Conservation (phyloP, 2,329 filamentous ascomycete genomes). For the Penicillium verrucosum region DNA sequence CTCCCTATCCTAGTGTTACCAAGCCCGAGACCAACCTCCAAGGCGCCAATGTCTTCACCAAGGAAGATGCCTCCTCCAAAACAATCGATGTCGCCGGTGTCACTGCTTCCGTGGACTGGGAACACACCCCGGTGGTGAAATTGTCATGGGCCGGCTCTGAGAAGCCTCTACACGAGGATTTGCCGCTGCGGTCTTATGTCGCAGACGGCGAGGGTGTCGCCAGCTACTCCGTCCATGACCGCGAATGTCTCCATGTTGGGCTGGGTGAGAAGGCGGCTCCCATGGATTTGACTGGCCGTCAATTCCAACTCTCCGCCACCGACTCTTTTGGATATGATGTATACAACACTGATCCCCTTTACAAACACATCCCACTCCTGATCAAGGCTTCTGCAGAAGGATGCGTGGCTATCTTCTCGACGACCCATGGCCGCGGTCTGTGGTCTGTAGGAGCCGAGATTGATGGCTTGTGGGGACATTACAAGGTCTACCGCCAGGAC, state of each 20-base stretch:
- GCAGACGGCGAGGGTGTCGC: conserved; percentile 60
- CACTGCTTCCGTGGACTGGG: conserved; percentile 59
- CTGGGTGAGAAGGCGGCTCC: conserved; percentile 70
- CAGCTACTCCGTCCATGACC: conserved; percentile 63
- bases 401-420: conserved; percentile 66
- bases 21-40: conserved; percentile 43
- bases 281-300: conserved; percentile 66
- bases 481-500: conserved; percentile 71
- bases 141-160: conserved; percentile 51
- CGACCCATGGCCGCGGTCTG: conserved; percentile 60
- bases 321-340: conserved; percentile 73
- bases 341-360: conserved; percentile 67
- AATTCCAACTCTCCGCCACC: conserved; percentile 65
- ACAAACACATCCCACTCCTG: conserved; percentile 71
- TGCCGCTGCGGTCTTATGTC: conserved; percentile 64
- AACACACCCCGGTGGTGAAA: conserved; percentile 55
- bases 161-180: conserved; percentile 59
- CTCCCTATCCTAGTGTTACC: conserved; percentile 61
- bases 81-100: conserved; percentile 50
- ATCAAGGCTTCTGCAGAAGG: conserved; percentile 65
- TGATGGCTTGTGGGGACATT: conserved; percentile 71
- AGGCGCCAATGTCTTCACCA: conserved; percentile 29
- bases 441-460: conserved; percentile 69
- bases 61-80: conserved; percentile 36
- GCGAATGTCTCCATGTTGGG: conserved; percentile 63